Evolutionary conservation across 306 rosid species (phyloP).

Genomic region (Dryas drummondii): DNA sequence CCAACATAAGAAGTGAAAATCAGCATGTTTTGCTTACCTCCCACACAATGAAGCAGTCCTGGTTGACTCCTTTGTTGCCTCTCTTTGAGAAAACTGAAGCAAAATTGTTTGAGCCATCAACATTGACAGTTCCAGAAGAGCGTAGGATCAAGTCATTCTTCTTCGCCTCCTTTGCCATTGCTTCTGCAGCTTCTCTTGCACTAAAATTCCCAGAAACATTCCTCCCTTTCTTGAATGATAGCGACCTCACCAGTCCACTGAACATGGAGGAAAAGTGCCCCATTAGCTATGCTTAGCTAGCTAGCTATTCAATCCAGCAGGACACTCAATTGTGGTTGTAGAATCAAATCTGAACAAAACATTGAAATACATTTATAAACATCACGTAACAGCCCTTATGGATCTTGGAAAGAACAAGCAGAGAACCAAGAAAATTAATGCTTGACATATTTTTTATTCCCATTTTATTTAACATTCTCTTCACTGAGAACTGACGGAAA

Average conservation of each 20-base stretch:
- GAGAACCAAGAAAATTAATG: conserved; percentile 30
- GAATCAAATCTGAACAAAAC: conserved; percentile 34
- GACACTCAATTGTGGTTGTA: conserved; percentile 12
- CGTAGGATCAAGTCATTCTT: conserved; percentile 61
- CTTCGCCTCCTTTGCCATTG: conserved; percentile 80
- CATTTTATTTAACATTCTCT: conserved; percentile 28
- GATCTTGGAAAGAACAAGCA: conserved; percentile 29
- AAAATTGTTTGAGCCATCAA: conserved; percentile 64
- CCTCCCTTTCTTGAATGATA: conserved; percentile 53
- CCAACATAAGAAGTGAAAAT: neutral
- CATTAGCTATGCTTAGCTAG: conserved; percentile 35
- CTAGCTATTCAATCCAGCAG: conserved; percentile 3
- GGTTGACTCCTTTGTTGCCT: conserved; percentile 87
- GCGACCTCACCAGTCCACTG: conserved; percentile 64
- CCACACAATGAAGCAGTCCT: conserved; percentile 96
- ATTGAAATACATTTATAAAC: neutral
- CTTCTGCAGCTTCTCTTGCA: conserved; percentile 76
- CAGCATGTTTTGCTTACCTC: conserved; percentile 53
- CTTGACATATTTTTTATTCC: conserved; percentile 6
- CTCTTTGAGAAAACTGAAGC: conserved; percentile 73
- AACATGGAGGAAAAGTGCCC: conserved; percentile 73
- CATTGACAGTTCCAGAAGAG: conserved; percentile 51
- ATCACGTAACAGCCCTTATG: neutral
- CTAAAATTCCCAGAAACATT: conserved; percentile 27
- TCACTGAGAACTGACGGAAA: conserved; percentile 31